phyloP scores from a whole-genome alignment of 352 stramenopile species.

The Thraustotheca clavata region DNA sequence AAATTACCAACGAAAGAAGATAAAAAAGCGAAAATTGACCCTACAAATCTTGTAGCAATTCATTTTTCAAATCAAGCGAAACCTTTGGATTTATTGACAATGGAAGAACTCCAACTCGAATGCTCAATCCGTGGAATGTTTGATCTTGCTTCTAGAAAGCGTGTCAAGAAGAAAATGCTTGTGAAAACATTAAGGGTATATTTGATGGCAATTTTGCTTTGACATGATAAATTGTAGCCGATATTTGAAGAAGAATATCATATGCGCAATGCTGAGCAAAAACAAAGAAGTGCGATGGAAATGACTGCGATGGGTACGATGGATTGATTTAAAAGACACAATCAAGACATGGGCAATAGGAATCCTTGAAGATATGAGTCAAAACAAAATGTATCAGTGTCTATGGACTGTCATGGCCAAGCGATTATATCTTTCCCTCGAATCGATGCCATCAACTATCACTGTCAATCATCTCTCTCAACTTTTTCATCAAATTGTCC shows the following conservation, averaged over 20 bases:
- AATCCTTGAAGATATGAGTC: neutral
- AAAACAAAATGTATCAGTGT: neutral
- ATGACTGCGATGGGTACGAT: neutral
- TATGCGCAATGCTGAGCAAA: neutral
- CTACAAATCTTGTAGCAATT: neutral
- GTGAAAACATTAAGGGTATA: slow-evolving; percentile 3
- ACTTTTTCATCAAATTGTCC: too few relatives aligned
- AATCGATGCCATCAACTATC: too few relatives aligned
- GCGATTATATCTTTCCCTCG: neutral
- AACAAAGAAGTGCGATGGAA: slow-evolving; percentile 12
- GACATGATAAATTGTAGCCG: neutral
- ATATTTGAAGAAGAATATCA: slow-evolving; percentile 15
- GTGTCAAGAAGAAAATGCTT: slow-evolving; percentile 14
- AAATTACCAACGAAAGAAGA: neutral
- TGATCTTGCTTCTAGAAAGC: neutral
- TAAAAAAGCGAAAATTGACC: neutral
- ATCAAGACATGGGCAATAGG: neutral
- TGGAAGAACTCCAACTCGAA: slow-evolving; percentile 10
- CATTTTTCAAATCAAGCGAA: slow-evolving; percentile 5
- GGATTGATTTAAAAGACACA: too few relatives aligned
- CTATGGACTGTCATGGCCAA: neutral
- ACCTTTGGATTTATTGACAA: neutral
- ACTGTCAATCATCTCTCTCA: too few relatives aligned
- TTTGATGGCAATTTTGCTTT: neutral
- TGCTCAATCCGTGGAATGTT: slow-evolving; percentile 10